Percentiles rank a stretch among this genome's conserved stretches.
Conservation (phyloP, 1,139 yeast species). For the Sugiyamaella grinbergsii region DNA sequence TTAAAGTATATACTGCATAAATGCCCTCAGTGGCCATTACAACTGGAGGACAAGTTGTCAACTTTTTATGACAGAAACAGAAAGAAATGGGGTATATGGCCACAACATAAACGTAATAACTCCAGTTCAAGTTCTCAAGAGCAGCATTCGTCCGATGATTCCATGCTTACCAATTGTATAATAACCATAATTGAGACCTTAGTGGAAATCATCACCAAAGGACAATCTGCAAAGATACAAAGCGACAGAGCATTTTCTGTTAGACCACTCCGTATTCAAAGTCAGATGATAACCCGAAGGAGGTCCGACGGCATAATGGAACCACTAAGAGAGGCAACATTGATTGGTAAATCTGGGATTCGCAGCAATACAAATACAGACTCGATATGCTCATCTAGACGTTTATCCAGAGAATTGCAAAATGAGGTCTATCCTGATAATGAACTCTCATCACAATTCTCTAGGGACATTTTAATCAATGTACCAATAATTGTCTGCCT, state of each 20-base stretch:
- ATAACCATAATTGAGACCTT: constrained; percentile 2
- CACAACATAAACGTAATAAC: not conserved
- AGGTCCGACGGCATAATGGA: not conserved
- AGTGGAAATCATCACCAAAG: constrained; percentile 11
- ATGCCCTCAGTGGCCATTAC: constrained; percentile 18
- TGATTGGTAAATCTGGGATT: not conserved
- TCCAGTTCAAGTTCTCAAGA: not conserved
- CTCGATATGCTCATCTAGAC: not conserved
- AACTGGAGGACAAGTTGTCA: not conserved
- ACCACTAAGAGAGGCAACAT: not conserved
- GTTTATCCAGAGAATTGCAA: too few relatives aligned
- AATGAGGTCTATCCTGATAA: not conserved
- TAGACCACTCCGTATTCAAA: constrained; percentile 3
- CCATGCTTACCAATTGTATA: constrained; percentile 2
- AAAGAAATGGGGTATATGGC: constrained; percentile 18
- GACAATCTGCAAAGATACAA: constrained; percentile 11
- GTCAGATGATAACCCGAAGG: not conserved
- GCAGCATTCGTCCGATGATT: not conserved
- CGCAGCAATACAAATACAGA: not conserved
- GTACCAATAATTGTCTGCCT: constrained; percentile 11
- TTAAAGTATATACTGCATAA: constrained; percentile 11
- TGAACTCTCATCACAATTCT: not conserved
- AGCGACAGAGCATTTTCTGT: constrained; percentile 11
- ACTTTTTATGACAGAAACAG: constrained; percentile 14
- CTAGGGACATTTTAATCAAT: not conserved